A percentile compares a stretch with the other conserved stretches of the same genome.
These are phyloP conservation scores for Purpureocillium takamizusanense DNA, from an alignment of 2,329 filamentous ascomycete genomes.

Conservation along the genomic window DNA sequence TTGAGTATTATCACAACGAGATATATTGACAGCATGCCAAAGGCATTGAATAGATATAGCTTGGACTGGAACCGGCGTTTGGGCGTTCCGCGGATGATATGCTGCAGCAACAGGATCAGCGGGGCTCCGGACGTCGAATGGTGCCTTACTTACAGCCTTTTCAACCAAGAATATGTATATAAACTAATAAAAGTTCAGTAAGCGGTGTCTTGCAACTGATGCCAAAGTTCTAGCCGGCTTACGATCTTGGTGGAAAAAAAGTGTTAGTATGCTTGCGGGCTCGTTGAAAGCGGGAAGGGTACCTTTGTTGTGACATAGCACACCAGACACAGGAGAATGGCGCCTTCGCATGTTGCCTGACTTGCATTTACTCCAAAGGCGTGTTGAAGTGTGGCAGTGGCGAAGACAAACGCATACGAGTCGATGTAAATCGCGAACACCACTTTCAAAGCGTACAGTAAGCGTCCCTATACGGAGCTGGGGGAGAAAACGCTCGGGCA, in stretches of 20 bases:
- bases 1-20: constrained; percentile 43
- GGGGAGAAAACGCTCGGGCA: too few relatives aligned
- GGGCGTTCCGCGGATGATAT: constrained; percentile 46
- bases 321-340: constrained; percentile 50
- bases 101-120: constrained; percentile 22
- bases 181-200: too few relatives aligned
- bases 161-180: constrained; percentile 60
- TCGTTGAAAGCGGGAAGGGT: neutral
- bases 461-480: neutral
- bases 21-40: constrained; percentile 43
- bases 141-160: constrained; percentile 39
- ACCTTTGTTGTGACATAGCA: constrained; percentile 59
- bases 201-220: too few relatives aligned
- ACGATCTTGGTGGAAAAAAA: constrained; percentile 27
- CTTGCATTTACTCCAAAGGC: constrained; percentile 47
- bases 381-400: constrained; percentile 46
- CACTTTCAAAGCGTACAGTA: constrained; percentile 27
- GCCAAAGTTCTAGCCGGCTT: too few relatives aligned
- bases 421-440: constrained; percentile 51
- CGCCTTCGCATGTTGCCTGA: constrained; percentile 41
- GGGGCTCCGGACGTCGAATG: neutral
- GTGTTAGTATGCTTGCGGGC: too few relatives aligned
- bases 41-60: constrained; percentile 52
- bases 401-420: constrained; percentile 51
- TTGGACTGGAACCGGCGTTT: constrained; percentile 44